These are phyloP conservation scores for Pestalotiopsis sp. DNA, from an alignment of 2,329 filamentous ascomycete genomes.

Conservation along the genomic window DNA sequence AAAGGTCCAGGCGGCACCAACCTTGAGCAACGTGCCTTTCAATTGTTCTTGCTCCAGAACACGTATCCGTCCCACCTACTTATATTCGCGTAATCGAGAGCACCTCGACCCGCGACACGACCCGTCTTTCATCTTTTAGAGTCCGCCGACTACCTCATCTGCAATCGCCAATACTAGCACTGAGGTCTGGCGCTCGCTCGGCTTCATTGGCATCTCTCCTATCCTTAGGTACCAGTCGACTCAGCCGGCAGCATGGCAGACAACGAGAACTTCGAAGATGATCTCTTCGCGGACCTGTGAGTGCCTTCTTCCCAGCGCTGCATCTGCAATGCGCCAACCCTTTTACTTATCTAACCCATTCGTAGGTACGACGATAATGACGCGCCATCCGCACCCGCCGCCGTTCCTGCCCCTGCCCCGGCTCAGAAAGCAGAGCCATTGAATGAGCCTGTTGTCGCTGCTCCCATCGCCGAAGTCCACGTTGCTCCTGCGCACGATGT, in stretches of 20 bases:
- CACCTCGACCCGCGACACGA: background rate
- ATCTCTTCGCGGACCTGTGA: conserved; percentile 95
- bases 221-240: conserved; percentile 1
- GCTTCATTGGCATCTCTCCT: background rate
- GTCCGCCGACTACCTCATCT: background rate
- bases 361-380: conserved; percentile 71
- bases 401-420: conserved; percentile 21
- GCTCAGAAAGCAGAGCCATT: conserved; percentile 17
- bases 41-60: background rate
- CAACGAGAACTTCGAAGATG: conserved; percentile 82
- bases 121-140: background rate
- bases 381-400: conserved; percentile 41
- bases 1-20: background rate
- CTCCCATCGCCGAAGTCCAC: conserved; percentile 22
- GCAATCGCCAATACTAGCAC: background rate
- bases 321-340: background rate
- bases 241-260: conserved; percentile 67
- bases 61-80: background rate
- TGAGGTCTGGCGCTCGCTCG: background rate
- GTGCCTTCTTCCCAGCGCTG: conserved; percentile 39
- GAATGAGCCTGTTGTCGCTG: conserved; percentile 19
- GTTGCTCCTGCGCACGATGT: conserved; percentile 12
- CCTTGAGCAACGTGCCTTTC: background rate
- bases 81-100: background rate
- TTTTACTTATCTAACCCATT: conserved; percentile 6